Conservation (phyloP, 1,284 basidiomycete species). For the Schizopora paradoxa region DNA sequence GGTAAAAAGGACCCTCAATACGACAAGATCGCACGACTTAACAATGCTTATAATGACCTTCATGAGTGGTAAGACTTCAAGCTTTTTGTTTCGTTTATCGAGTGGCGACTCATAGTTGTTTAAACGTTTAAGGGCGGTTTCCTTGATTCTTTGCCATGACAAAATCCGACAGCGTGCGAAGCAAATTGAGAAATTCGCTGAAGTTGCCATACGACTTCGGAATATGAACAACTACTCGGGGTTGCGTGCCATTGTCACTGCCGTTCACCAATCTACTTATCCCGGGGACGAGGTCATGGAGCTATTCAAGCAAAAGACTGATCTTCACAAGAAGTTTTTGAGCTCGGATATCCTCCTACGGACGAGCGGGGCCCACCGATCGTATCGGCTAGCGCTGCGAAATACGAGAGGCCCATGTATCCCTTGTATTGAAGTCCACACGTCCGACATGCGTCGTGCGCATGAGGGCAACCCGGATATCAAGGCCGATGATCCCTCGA, state of each 20-base stretch:
- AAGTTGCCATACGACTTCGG: constrained; percentile 65
- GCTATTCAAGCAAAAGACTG: constrained; percentile 55
- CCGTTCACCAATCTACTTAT: constrained; percentile 70
- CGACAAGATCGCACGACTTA: constrained; percentile 66
- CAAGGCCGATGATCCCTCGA: constrained; percentile 49
- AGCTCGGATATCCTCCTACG: constrained; percentile 76
- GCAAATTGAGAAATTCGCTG: constrained; percentile 74
- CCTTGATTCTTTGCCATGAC: constrained; percentile 75
- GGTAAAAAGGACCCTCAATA: constrained; percentile 57
- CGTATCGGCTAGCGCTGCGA: constrained; percentile 72
- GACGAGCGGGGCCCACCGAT: constrained; percentile 65
- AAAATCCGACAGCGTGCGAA: constrained; percentile 58
- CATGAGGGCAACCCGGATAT: constrained; percentile 72
- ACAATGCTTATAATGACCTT: constrained; percentile 67
- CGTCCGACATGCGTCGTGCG: constrained; percentile 72
- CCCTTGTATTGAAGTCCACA: constrained; percentile 82
- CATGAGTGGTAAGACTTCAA: constrained; percentile 57
- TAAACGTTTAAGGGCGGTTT: constrained; percentile 53
- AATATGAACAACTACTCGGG: constrained; percentile 76
- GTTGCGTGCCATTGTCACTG: constrained; percentile 73
- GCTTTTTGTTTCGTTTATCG: background rate
- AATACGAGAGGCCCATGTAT: constrained; percentile 79
- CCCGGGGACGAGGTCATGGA: constrained; percentile 68
- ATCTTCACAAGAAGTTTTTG: constrained; percentile 63
- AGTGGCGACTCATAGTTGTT: background rate